These are phyloP conservation scores for Pleurozium schreberi DNA, from an alignment of 225 moss, liverwort and hornwort species.

Conservation along the genomic window DNA sequence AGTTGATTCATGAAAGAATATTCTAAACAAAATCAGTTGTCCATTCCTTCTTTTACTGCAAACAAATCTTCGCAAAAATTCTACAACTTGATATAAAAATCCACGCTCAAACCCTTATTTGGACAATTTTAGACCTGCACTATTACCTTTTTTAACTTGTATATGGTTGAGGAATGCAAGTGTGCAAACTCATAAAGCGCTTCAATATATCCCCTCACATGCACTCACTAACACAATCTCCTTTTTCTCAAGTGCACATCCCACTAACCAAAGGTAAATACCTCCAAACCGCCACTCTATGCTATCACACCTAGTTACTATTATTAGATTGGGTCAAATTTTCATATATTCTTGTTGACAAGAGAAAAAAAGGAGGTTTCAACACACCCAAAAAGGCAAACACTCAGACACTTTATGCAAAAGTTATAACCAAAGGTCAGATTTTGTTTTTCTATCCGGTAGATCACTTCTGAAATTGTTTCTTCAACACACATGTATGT, in stretches of 20 bases:
- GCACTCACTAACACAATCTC: background rate
- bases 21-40: accelerated
- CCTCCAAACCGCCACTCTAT: background rate
- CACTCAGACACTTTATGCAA: accelerated
- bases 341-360: background rate
- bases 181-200: background rate
- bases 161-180: background rate
- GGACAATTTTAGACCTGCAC: background rate
- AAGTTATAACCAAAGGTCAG: background rate
- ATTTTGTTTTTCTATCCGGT: background rate
- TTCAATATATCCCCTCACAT: background rate
- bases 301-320: background rate
- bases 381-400: accelerated
- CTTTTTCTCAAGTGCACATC: background rate
- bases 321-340: accelerated
- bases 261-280: background rate
- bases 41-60: background rate
- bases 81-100: background rate
- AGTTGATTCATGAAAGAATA: background rate
- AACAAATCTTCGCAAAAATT: too few relatives aligned
- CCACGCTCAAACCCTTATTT: accelerated
- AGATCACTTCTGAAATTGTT: accelerated
- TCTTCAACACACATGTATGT: background rate
- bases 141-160: background rate
- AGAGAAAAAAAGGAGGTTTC: too few relatives aligned